Conservation (phyloP, 1,284 basidiomycete species). For the Stygiomarasmius scandens region DNA sequence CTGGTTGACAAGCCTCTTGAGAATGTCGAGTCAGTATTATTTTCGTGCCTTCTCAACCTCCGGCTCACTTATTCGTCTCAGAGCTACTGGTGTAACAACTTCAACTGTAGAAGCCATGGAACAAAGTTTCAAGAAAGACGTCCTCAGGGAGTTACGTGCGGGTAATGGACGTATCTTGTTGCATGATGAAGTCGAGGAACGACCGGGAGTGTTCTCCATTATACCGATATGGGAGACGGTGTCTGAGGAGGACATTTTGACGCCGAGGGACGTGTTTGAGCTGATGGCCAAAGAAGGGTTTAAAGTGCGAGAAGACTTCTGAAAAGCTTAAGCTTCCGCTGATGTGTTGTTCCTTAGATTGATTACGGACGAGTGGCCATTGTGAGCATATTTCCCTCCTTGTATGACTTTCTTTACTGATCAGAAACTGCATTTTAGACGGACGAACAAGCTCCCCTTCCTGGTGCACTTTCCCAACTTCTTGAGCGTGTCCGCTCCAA, state of each 20-base stretch:
- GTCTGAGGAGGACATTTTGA: constrained; percentile 87
- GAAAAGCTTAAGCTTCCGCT: neutral
- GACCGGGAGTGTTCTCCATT: constrained; percentile 87
- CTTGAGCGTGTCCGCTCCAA: constrained; percentile 74
- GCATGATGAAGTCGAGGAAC: constrained; percentile 95
- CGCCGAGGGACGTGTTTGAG: constrained; percentile 86
- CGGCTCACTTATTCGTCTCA: constrained; percentile 28
- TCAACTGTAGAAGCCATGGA: constrained; percentile 95
- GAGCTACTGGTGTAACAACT: constrained; percentile 93
- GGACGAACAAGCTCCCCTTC: constrained; percentile 94
- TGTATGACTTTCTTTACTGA: neutral
- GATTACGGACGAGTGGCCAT: constrained; percentile 89
- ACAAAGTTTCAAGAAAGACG: constrained; percentile 84
- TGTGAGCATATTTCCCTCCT: constrained; percentile 58
- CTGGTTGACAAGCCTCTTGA: constrained; percentile 87
- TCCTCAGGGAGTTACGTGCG: constrained; percentile 77
- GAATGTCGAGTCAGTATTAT: constrained; percentile 83
- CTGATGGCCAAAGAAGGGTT: constrained; percentile 77
- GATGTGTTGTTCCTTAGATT: constrained; percentile 51
- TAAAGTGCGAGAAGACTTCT: constrained; percentile 48
- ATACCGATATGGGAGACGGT: constrained; percentile 90
- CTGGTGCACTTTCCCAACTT: constrained; percentile 79
- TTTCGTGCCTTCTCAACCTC: neutral
- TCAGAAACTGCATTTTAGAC: constrained; percentile 58
- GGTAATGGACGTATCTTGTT: constrained; percentile 85